Evolutionary conservation across 345 rosid species (phyloP), one percentile per base, ranked within the genome.

Genomic region (Chamaenerion angustifolium): DNA sequence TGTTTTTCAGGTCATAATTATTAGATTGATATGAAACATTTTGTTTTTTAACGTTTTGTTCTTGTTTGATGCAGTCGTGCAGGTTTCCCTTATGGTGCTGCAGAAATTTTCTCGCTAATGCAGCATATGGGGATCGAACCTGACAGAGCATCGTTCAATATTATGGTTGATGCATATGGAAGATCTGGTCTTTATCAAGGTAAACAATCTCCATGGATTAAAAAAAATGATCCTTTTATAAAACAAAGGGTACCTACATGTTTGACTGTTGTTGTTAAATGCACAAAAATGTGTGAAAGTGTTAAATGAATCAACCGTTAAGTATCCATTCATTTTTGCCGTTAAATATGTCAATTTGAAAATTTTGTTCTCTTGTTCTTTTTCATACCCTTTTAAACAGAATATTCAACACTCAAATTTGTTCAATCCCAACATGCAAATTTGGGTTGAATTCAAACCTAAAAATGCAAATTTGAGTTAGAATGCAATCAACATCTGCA

Each of bases 101-200:
- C 97, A 35, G 97, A 89, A 64, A 71, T 85, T 52, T 89, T 89
- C 69, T 89, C 97, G 16, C 72, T 89, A 11, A 89, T 89, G 94
- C 88, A 80, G 63, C 89, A 88, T 64, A 78, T 80, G 93, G 93
- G 95, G 13, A 80, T 87, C 65, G 97, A 88, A 64, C 97, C 95
- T 43, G 97, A 85, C 63, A 67, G 89, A 72, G 97, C 95, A 64
- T 85, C 97, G 2, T 88, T 74, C 61, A 88, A 85, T 63, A 88
- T 88, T 53, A 78, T 88, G 93, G 97, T 88, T 3, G 97, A 88
- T 68, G 97, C 95, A 17, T 82, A 85, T 52, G 97, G 93, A 13
- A 64, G 97, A 72, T 79, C 89, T 16, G 97, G 94, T 12, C 90
- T 77, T 65, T 73, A 77, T 54, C 65, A 67, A 57, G 97, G 97